These are phyloP conservation scores for Striga hermonthica DNA, from an alignment of 305 asterid species.

Conservation along the genomic window DNA sequence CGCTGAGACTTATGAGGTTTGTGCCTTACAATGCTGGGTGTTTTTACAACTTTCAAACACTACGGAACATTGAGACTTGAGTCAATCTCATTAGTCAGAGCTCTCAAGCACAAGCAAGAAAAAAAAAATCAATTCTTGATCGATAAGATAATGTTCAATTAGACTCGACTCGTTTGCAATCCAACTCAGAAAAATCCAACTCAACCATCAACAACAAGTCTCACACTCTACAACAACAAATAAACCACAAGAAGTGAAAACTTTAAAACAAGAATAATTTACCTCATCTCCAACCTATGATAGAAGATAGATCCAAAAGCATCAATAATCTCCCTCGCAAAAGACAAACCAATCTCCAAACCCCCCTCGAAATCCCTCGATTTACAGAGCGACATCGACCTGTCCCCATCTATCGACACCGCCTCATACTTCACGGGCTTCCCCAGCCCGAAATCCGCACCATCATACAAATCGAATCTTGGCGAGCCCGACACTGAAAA, in stretches of 20 bases:
- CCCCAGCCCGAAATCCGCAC: conserved; percentile 55
- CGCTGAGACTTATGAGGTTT: no score
- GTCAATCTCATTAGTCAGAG: no score
- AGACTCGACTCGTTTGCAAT: no score
- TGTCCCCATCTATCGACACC: conserved; percentile 27
- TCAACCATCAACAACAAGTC: not conserved
- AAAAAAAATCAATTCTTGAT: no score
- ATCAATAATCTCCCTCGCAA: not conserved
- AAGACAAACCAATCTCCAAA: not conserved
- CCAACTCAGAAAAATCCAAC: no score
- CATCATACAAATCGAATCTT: conserved; percentile 36
- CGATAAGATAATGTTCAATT: no score
- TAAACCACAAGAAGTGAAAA: no score
- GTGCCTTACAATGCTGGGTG: no score
- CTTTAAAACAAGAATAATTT: no score
- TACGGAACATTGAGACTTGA: no score
- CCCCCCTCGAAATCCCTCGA: conserved; percentile 4
- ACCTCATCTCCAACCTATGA: not conserved
- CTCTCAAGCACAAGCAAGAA: no score
- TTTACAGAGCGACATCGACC: not conserved
- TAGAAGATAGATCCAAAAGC: not conserved
- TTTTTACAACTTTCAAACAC: no score
- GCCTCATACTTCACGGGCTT: conserved; percentile 38
- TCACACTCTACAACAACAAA: not conserved
- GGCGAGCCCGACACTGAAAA: conserved; percentile 47